A percentile compares a stretch with the other conserved stretches of the same genome.
Evolutionary conservation across 768 basidiomycete species (phyloP).

Genomic region (Neoboletus brunneissimus): DNA sequence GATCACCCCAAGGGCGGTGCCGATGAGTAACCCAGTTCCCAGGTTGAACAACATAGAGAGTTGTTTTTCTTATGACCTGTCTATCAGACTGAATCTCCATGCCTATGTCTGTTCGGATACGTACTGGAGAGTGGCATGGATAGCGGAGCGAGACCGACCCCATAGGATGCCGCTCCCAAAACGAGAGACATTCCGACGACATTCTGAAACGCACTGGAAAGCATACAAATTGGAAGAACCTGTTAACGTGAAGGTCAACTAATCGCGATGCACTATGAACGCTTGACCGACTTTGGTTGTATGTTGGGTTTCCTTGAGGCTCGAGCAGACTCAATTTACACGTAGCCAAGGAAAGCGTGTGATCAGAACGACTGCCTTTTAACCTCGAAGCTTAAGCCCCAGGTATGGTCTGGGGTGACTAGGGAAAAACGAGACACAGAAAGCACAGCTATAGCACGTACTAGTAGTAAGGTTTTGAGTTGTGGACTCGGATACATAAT

Average conservation of each 20-base stretch:
- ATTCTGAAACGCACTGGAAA: constrained; percentile 21
- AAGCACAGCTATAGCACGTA: neutral
- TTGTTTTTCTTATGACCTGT: constrained; percentile 43
- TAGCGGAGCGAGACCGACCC: constrained; percentile 71
- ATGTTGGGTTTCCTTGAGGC: neutral
- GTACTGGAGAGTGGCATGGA: constrained; percentile 68
- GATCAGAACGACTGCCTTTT: too few species aligned
- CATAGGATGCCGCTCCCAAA: constrained; percentile 63
- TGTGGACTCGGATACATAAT: neutral
- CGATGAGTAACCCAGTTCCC: constrained; percentile 83
- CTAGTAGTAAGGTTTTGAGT: neutral
- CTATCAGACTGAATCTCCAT: constrained; percentile 11
- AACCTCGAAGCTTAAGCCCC: too few species aligned
- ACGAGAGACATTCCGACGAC: constrained; percentile 50
- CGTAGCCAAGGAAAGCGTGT: neutral
- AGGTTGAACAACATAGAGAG: constrained; percentile 50
- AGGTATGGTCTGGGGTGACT: too few species aligned
- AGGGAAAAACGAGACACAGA: neutral
- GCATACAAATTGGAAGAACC: constrained; percentile 14
- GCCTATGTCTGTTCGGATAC: constrained; percentile 8
- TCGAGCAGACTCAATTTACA: neutral
- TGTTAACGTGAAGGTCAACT: neutral
- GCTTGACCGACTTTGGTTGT: neutral
- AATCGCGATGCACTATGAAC: neutral
- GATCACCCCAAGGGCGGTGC: constrained; percentile 87